phyloP scores from a whole-genome alignment of 2,329 filamentous ascomycete species.

The Cyphellophora europaea region DNA sequence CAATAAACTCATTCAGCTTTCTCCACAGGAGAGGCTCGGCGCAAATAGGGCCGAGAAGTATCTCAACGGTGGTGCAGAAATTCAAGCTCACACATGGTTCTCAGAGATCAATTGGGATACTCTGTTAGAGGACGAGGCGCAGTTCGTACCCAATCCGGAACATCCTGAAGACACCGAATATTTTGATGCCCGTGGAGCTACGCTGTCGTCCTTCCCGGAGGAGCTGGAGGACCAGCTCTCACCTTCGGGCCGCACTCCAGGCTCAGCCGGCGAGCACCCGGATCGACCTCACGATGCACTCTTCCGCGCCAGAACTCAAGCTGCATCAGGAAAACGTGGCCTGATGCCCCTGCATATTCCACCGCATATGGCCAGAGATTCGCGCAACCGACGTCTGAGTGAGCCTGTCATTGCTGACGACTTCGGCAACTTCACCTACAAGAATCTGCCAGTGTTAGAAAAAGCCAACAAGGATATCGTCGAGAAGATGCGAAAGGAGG shows the following conservation, averaged over 20 bases:
- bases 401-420: conserved; percentile 85
- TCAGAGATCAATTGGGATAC: conserved; percentile 79
- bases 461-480: conserved; percentile 99
- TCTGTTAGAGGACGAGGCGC: conserved; percentile 86
- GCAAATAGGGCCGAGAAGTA: conserved; percentile 78
- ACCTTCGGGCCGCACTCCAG: conserved; percentile 55
- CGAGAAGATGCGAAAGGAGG: conserved; percentile 86
- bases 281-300: conserved; percentile 92
- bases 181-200: conserved; percentile 86
- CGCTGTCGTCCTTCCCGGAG: conserved; percentile 82
- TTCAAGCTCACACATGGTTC: conserved; percentile 85
- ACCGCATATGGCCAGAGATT: conserved; percentile 77
- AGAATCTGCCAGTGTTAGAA: conserved; percentile 90
- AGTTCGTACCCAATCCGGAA: conserved; percentile 85
- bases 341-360: conserved; percentile 95
- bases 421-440: conserved; percentile 94
- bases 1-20: conserved; percentile 78
- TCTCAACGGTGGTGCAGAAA: conserved; percentile 77
- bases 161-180: conserved; percentile 98
- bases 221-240: conserved; percentile 86
- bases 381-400: conserved; percentile 76
- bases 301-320: conserved; percentile 77
- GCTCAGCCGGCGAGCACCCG: conserved; percentile 64
- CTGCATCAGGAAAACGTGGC: conserved; percentile 78
- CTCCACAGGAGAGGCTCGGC: conserved; percentile 73